Evolutionary conservation across 495 filamentous ascomycete genomes (phyloP), one percentile per base, ranked within the genome.

Genomic region (Aspergillus sclerotiicarbonarius): DNA sequence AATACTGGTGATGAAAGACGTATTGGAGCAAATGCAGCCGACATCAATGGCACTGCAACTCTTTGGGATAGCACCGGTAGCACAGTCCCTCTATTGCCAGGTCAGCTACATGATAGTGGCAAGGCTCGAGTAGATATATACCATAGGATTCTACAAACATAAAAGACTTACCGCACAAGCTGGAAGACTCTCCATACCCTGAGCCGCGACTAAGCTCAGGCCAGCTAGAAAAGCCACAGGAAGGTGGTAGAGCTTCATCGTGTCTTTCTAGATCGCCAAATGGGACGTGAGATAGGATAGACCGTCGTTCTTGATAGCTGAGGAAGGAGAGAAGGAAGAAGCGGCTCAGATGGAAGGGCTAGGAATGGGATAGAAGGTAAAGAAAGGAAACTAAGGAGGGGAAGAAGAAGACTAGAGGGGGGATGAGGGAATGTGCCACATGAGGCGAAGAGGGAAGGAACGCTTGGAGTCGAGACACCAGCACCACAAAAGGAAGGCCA

Each of bases 21-120:
- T 61, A 68, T 81, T 74, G 10, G 57, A 62, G 74, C 91, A 95
- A 63, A 92, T 90, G 68, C 91, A 95, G 37, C 70, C 62, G 59
- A 84, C 66, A 56, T 91, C 81, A 48, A 80, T 63, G 15, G 62
- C 53, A 13, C 75, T 71, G 71, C 90, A 92, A 57, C 71, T 72
- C 8, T 46, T 18, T 7, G 83, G 76, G 45, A 82, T 78, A 12
- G 75, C 33, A 19, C 67, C 55, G 51, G 71, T 70, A 10, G 81
- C 83, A 63, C 87, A 90, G 5, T 44, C 9, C 76, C 76, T 64
- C 86, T 89, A 58, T 59, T 20, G 18, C 33, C 19, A 20, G 59
- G 18, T 32, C 43, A 52, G 43, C 16, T 18, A 39, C 44, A 20
- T 10, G 32, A 2, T 10, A 7, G 0, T 25, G 15, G 15, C 3